Percentiles rank a stretch among this genome's conserved stretches.
phyloP scores from a whole-genome alignment of 495 filamentous ascomycete species.

The Aspergillus steynii region DNA sequence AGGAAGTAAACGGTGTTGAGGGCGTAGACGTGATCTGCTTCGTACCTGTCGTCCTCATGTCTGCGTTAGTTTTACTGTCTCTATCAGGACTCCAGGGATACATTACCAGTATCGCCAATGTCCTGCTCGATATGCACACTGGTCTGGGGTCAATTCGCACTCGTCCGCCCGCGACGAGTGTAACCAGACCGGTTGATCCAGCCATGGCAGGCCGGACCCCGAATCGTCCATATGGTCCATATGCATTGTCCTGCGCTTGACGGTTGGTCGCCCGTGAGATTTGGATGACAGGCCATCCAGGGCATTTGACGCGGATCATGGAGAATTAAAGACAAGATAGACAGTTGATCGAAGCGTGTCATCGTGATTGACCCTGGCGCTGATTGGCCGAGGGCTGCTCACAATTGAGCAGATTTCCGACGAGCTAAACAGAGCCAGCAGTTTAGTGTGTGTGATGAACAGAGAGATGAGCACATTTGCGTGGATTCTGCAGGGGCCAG shows the following conservation, averaged over 20 bases:
- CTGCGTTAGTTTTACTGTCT: too few species aligned
- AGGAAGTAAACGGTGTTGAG: slow-evolving; percentile 53
- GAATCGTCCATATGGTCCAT: slow-evolving; percentile 6
- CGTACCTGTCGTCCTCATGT: slow-evolving; percentile 35
- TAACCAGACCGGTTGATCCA: slow-evolving; percentile 49
- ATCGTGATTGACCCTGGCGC: neutral
- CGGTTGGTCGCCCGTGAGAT: neutral
- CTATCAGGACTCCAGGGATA: too few species aligned
- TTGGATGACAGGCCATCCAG: neutral
- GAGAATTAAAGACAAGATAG: neutral
- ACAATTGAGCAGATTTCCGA: slow-evolving; percentile 33
- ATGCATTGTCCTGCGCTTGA: slow-evolving; percentile 7
- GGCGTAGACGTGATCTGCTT: slow-evolving; percentile 54
- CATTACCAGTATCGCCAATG: slow-evolving; percentile 51
- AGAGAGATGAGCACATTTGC: slow-evolving; percentile 32
- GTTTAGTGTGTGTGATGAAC: neutral
- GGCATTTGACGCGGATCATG: neutral
- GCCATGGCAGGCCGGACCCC: slow-evolving; percentile 34
- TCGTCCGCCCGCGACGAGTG: slow-evolving; percentile 44
- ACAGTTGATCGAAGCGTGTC: neutral
- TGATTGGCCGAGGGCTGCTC: slow-evolving; percentile 25
- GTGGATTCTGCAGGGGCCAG: slow-evolving; percentile 2
- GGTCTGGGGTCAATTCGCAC: slow-evolving; percentile 47
- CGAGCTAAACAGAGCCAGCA: neutral
- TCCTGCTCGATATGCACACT: slow-evolving; percentile 46